Evolutionary conservation across 176 grass and related monocot genomes (phyloP), one percentile per base, ranked within the genome.

Genomic region (Zizania latifolia): DNA sequence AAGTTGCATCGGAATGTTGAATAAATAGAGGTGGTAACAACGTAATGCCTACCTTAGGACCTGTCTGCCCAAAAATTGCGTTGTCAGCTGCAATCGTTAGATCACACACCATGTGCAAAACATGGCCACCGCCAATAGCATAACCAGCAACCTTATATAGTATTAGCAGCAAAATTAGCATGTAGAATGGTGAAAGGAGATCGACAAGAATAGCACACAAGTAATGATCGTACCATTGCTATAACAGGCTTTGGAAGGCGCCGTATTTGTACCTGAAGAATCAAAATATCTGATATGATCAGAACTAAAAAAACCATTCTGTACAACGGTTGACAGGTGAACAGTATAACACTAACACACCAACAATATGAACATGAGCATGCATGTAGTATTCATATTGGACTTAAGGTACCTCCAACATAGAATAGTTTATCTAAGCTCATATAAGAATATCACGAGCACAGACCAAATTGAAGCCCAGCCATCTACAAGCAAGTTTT

Each of bases 31-130:
- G 31, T 38, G 38, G 16, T 7, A 58, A 31, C 4, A 19, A 29
- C 36, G 33, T 70, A 7, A 5, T 32, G 27, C 32, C 12, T 34
- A 97, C 88, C 94, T 97, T 93, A 17, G 94, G 91, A 15, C 86
- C 94, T 40, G 94, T 97, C 74, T 93, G 90, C 28, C 94, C 90
- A 81, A 97, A 93, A 59, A 97, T 85, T 16, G 94, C 78, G 54
- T 97, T 97, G 75, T 97, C 86, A 79, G 90, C 88, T 81, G 90
- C 94, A 76, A 97, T 84, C 56, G 94, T 93, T 23, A 94, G 41
- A 78, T 94, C 88, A 70, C 91, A 98, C 10, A 98, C 91, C 94
- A 98, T 98, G 29, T 93, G 94, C 27, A 97, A 85, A 68, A 97
- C 56, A 82, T 93, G 93, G 13, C 93, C 93, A 27, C 93, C 90